Evolutionary conservation across 495 filamentous ascomycete species (phyloP).

Genomic region (Gamarada debralockiae): DNA sequence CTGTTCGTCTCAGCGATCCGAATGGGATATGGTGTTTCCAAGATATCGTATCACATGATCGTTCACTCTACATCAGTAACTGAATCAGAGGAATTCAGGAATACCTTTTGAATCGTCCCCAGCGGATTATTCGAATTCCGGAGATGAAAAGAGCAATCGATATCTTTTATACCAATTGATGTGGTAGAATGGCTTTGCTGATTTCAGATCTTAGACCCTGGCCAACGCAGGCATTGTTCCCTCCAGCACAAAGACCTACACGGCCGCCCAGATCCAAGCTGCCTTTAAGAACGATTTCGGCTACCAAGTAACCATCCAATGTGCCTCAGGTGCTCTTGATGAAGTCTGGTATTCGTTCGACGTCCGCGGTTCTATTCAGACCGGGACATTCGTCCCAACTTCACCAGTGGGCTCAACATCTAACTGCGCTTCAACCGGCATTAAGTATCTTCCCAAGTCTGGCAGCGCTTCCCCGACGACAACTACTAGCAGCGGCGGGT

Average conservation of each 20-base stretch:
- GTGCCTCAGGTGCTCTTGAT: constrained; percentile 47
- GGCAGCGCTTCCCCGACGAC: constrained; percentile 9
- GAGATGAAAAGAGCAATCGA: too few species aligned
- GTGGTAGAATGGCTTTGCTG: background rate
- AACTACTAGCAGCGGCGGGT: background rate
- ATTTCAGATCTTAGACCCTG: constrained; percentile 39
- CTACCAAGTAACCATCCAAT: constrained; percentile 54
- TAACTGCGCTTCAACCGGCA: constrained; percentile 49
- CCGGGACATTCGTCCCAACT: constrained; percentile 58
- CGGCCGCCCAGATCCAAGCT: constrained; percentile 49
- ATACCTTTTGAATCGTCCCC: too few species aligned
- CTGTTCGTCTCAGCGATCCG: background rate
- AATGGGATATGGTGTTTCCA: background rate
- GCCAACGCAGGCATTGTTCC: constrained; percentile 56
- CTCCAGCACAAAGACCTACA: constrained; percentile 53
- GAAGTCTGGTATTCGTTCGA: constrained; percentile 76
- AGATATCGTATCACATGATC: background rate
- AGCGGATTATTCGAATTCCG: too few species aligned
- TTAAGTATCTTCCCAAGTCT: constrained; percentile 65
- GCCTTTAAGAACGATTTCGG: constrained; percentile 53
- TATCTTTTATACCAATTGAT: too few species aligned
- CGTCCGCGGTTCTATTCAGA: constrained; percentile 59
- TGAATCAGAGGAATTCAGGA: too few species aligned
- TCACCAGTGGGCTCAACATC: constrained; percentile 58
- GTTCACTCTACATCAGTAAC: too few species aligned